These are phyloP conservation scores for Coemansia sp. DNA, from an alignment of 192 early-diverging fungal genomes.

Conservation along the genomic window DNA sequence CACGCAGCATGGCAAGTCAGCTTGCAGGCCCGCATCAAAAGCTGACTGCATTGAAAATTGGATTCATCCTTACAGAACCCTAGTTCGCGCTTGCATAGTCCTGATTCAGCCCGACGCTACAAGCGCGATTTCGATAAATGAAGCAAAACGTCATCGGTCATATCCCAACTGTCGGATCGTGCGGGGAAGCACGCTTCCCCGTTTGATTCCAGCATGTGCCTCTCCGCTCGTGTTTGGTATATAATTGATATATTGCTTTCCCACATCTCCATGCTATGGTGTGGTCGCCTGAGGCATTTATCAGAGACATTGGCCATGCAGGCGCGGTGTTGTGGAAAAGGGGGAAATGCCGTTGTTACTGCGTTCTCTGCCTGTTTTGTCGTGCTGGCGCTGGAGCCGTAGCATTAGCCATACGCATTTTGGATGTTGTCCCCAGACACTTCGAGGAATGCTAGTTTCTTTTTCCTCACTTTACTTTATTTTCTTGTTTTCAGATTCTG, in stretches of 20 bases:
- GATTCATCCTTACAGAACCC: not conserved
- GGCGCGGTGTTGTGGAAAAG: not conserved
- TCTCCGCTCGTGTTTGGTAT: not conserved
- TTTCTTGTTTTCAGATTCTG: not conserved
- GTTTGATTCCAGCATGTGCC: not conserved
- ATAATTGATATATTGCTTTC: conserved; percentile 8
- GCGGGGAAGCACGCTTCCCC: conserved; percentile 1
- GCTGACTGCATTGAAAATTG: not conserved
- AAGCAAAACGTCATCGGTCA: not conserved
- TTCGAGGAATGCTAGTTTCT: conserved; percentile 1
- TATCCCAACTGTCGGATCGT: not conserved
- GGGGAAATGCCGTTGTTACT: conserved; percentile 8
- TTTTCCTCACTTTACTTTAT: not conserved
- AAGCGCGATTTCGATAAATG: too few species aligned
- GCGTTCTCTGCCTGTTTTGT: conserved; percentile 8
- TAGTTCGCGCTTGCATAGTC: not conserved
- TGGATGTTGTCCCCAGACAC: not conserved
- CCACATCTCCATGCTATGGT: conserved; percentile 1
- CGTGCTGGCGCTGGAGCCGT: conserved; percentile 11
- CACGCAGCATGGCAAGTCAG: not conserved
- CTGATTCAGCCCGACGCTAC: not conserved
- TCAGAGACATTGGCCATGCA: conserved; percentile 14
- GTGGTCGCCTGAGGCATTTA: not conserved
- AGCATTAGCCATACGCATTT: conserved; percentile 5
- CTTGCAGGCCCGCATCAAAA: not conserved